Percentiles rank a stretch among this genome's conserved stretches.
Evolutionary conservation across 2,329 filamentous ascomycete genomes (phyloP).

Genomic region (Fusarium coffeatum): DNA sequence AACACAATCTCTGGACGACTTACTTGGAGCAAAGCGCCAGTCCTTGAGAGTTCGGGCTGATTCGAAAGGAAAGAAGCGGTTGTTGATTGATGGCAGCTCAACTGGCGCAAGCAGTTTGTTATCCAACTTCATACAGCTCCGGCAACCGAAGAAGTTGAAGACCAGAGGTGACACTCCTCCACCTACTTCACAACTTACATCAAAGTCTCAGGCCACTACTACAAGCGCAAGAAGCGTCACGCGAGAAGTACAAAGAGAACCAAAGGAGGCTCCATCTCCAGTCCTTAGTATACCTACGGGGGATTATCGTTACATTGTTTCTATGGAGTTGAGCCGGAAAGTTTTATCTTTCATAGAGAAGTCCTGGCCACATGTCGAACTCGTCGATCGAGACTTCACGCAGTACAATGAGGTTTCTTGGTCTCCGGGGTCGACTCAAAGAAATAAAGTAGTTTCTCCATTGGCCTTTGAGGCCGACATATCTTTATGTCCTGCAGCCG

Average conservation of each 20-base stretch:
- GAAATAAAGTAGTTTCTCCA: slow-evolving; percentile 48
- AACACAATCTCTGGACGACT: slow-evolving; percentile 2
- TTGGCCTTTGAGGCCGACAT: slow-evolving; percentile 75
- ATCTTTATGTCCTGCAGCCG: slow-evolving; percentile 74
- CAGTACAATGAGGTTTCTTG: slow-evolving; percentile 52
- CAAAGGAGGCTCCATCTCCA: slow-evolving; percentile 29
- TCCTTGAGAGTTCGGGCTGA: slow-evolving; percentile 2
- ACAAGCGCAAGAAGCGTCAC: neutral
- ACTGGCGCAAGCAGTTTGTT: slow-evolving; percentile 47
- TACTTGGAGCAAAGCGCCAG: slow-evolving; percentile 2
- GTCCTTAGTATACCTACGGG: slow-evolving; percentile 22
- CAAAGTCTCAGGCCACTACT: neutral
- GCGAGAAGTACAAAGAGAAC: neutral
- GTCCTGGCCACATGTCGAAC: slow-evolving; percentile 59
- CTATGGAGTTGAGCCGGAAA: slow-evolving; percentile 58
- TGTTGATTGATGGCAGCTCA: slow-evolving; percentile 33
- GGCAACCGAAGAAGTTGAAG: slow-evolving; percentile 44
- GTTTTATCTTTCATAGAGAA: slow-evolving; percentile 64
- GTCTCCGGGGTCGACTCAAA: slow-evolving; percentile 47
- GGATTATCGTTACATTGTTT: slow-evolving; percentile 60
- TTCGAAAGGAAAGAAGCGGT: neutral
- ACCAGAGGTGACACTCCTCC: neutral
- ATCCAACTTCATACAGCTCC: slow-evolving; percentile 49
- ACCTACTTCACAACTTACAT: neutral
- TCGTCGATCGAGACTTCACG: slow-evolving; percentile 72